Conservation (phyloP, 179 eudicot species). For the Heliamphora pulchella region DNA sequence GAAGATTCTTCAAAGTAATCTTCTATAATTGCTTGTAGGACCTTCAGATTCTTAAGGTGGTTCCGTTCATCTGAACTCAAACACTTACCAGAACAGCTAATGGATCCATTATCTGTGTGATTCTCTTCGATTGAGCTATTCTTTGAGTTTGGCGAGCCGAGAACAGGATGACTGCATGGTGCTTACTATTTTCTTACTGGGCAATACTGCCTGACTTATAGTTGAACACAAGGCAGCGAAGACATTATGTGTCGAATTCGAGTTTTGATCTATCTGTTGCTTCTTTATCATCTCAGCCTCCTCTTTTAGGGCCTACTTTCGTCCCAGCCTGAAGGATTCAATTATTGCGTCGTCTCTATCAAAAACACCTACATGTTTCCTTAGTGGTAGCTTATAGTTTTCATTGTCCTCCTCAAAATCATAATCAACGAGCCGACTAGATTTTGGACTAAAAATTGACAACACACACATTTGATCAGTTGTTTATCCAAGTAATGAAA, state of each 20-base stretch:
- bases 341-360: constrained; percentile 56
- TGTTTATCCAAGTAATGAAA: not conserved
- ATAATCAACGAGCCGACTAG: constrained; percentile 87
- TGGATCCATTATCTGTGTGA: constrained; percentile 31
- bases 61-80: constrained; percentile 22
- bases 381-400: constrained; percentile 85
- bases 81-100: constrained; percentile 20
- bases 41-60: constrained; percentile 24
- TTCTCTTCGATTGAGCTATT: constrained; percentile 29
- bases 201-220: constrained; percentile 56
- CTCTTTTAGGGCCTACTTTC: constrained; percentile 50
- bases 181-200: constrained; percentile 47
- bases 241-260: constrained; percentile 59
- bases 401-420: constrained; percentile 93
- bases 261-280: constrained; percentile 40
- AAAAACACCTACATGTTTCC: constrained; percentile 40
- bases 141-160: constrained; percentile 25
- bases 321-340: constrained; percentile 47
- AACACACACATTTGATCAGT: not conserved
- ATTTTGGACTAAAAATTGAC: constrained; percentile 38
- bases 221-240: constrained; percentile 72
- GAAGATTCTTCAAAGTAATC: constrained; percentile 19
- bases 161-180: constrained; percentile 16
- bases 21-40: constrained; percentile 25
- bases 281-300: constrained; percentile 56